Percentiles rank a stretch among this genome's conserved stretches.
Evolutionary conservation across 345 rosid species (phyloP).

Genomic region (Citrus australasica): DNA sequence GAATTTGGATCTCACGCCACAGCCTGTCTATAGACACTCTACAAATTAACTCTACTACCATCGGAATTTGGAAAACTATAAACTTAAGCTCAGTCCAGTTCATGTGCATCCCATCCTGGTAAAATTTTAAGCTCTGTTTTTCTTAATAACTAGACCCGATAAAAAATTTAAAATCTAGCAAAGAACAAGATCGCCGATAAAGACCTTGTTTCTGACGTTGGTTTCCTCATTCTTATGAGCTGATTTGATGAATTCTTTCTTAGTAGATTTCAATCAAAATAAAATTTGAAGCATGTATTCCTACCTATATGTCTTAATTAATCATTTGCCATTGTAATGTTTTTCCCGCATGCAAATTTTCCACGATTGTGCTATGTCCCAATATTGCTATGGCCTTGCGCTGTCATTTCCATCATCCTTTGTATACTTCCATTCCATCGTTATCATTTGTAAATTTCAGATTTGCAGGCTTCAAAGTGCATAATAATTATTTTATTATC

Average conservation of each 20-base stretch:
- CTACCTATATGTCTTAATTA: too few relatives aligned
- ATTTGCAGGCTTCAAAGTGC: not conserved
- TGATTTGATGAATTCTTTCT: not conserved
- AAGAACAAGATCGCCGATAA: not conserved
- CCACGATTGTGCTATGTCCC: not conserved
- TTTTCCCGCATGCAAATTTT: constrained; percentile 7
- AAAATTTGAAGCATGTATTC: not conserved
- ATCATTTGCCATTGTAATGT: not conserved
- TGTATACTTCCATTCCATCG: not conserved
- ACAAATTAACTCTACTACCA: not conserved
- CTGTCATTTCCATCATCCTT: not conserved
- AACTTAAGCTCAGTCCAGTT: not conserved
- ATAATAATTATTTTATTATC: not conserved
- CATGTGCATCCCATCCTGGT: too few relatives aligned
- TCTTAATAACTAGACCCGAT: not conserved
- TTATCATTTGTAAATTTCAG: not conserved
- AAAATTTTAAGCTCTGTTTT: not conserved
- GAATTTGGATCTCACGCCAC: not conserved
- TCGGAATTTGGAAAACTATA: not conserved
- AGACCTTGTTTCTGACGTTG: not conserved
- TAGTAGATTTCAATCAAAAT: not conserved
- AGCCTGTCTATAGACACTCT: too few relatives aligned
- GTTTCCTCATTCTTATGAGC: not conserved
- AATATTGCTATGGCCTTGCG: not conserved
- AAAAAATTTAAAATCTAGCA: not conserved